These are phyloP conservation scores for Serendipita indica DNA, from an alignment of 768 basidiomycete species.

Conservation along the genomic window DNA sequence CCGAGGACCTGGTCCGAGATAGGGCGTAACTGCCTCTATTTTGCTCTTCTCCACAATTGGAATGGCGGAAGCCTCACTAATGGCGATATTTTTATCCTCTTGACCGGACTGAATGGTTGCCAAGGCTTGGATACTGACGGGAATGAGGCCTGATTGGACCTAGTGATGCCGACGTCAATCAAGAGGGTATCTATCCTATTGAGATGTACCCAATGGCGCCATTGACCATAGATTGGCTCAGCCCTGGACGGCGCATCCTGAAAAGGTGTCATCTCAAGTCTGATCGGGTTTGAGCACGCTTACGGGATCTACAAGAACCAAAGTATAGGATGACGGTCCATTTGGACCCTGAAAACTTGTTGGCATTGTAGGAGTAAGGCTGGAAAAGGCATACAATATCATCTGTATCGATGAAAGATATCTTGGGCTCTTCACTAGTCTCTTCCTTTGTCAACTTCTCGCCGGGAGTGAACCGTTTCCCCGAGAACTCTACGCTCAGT, in stretches of 20 bases:
- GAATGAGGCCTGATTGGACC: constrained; percentile 5
- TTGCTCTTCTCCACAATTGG: background rate
- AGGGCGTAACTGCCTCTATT: constrained; percentile 29
- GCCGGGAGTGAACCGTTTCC: background rate
- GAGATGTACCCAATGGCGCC: constrained; percentile 4
- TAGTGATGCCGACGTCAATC: background rate
- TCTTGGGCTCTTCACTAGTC: background rate
- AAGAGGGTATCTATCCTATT: background rate
- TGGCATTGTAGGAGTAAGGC: background rate
- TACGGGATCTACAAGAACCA: background rate
- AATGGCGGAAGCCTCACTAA: background rate
- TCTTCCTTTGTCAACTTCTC: constrained; percentile 4
- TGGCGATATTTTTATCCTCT: background rate
- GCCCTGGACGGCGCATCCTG: constrained; percentile 1
- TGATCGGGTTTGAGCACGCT: background rate
- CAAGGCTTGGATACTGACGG: background rate
- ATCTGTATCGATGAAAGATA: background rate
- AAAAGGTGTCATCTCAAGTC: background rate
- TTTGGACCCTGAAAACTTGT: background rate
- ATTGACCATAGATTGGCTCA: background rate
- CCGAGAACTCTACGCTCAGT: background rate
- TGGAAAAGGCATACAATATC: background rate
- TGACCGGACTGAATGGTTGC: background rate
- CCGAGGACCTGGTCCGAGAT: constrained; percentile 41
- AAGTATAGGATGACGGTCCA: background rate